phyloP scores from a whole-genome alignment of 352 stramenopile genomes.

The Phytopythium aichiense region DNA sequence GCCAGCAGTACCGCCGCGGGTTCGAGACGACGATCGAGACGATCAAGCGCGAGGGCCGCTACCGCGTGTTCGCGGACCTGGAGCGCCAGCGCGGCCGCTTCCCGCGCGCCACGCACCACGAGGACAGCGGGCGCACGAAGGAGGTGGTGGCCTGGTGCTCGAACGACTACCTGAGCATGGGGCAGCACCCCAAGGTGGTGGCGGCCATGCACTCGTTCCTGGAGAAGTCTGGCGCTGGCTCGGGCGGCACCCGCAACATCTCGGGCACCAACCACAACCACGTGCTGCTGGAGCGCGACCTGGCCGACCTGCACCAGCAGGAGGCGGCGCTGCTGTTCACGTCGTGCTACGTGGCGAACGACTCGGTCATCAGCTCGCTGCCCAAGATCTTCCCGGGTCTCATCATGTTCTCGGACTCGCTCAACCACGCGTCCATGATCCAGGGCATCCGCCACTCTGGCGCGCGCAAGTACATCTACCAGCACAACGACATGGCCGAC shows the following conservation, averaged over 20 bases:
- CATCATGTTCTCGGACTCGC: slow-evolving; percentile 86
- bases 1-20: slow-evolving; percentile 59
- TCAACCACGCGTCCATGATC: slow-evolving; percentile 92
- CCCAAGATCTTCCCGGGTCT: slow-evolving; percentile 89
- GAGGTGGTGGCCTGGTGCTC: slow-evolving; percentile 88
- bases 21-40: slow-evolving; percentile 74
- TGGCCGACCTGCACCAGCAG: slow-evolving; percentile 86
- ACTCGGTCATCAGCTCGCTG: slow-evolving; percentile 85
- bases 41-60: slow-evolving; percentile 85
- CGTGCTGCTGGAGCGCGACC: slow-evolving; percentile 77
- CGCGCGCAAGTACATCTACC: slow-evolving; percentile 82
- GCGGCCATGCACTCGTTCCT: slow-evolving; percentile 80
- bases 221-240: slow-evolving; percentile 74
- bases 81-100: slow-evolving; percentile 86
- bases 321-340: slow-evolving; percentile 85
- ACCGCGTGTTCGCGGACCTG: slow-evolving; percentile 84
- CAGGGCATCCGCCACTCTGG: slow-evolving; percentile 77
- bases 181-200: slow-evolving; percentile 86
- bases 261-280: slow-evolving; percentile 91
- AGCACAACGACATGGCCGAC: slow-evolving; percentile 82
- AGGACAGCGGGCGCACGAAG: slow-evolving; percentile 61
- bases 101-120: slow-evolving; percentile 73
- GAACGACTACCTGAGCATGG: slow-evolving; percentile 91
- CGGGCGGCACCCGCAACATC: slow-evolving; percentile 88
- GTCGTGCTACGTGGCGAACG: slow-evolving; percentile 90